Conservation (phyloP, 768 basidiomycete species). For the Xerocomellus dryophilus region DNA sequence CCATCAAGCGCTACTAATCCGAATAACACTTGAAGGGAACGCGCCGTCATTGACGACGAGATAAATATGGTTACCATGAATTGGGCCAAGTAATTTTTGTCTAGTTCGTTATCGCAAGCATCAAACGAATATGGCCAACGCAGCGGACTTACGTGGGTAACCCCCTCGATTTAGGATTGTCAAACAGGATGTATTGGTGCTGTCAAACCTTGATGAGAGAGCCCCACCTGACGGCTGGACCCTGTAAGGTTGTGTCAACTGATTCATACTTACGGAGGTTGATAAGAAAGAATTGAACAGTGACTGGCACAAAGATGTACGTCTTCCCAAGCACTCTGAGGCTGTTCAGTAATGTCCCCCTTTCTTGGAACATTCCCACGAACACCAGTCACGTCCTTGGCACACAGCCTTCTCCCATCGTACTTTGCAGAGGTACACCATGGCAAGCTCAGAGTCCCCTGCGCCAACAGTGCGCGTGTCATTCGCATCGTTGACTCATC, state of each 20-base stretch:
- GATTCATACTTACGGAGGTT: slow-evolving; percentile 21
- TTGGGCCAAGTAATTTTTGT: not conserved
- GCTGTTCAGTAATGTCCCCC: slow-evolving; percentile 5
- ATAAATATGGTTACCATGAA: slow-evolving; percentile 9
- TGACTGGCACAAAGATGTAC: slow-evolving; percentile 15
- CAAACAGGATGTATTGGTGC: slow-evolving; percentile 21
- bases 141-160: slow-evolving; percentile 22
- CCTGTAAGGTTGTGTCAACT: slow-evolving; percentile 22
- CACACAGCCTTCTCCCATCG: slow-evolving; percentile 14
- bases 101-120: slow-evolving; percentile 13
- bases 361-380: slow-evolving; percentile 25
- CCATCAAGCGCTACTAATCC: not conserved
- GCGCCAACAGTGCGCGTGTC: slow-evolving; percentile 45
- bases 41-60: slow-evolving; percentile 18
- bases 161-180: slow-evolving; percentile 15
- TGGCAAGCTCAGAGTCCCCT: slow-evolving; percentile 24
- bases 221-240: slow-evolving; percentile 22
- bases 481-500: slow-evolving; percentile 70
- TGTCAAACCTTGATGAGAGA: slow-evolving; percentile 28
- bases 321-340: slow-evolving; percentile 14
- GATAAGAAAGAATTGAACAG: slow-evolving; percentile 24
- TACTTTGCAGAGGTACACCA: slow-evolving; percentile 9
- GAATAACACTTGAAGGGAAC: slow-evolving; percentile 2
- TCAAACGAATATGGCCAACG: slow-evolving; percentile 6
- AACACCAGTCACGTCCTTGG: slow-evolving; percentile 10